phyloP scores from a whole-genome alignment of 2,329 filamentous ascomycete species.

The Cordyceps javanica region DNA sequence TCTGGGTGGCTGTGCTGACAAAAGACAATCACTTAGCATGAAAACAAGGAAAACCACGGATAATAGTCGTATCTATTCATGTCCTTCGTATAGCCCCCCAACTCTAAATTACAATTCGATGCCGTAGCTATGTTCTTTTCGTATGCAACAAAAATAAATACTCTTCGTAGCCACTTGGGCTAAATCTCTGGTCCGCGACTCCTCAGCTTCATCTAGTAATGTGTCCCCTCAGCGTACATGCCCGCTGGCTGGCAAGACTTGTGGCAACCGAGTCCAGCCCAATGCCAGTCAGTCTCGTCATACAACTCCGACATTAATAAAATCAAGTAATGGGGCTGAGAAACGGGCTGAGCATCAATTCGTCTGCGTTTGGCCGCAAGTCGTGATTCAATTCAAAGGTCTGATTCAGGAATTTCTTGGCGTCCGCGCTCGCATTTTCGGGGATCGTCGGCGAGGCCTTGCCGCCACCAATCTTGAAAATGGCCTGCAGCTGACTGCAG shows the following conservation, averaged over 20 bases:
- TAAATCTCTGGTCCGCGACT: neutral
- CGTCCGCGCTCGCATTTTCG: constrained; percentile 77
- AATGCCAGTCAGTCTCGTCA: neutral
- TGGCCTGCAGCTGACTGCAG: constrained; percentile 93
- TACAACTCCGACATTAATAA: neutral
- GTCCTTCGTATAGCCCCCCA: neutral
- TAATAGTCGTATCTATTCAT: constrained; percentile 6
- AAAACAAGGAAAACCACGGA: neutral
- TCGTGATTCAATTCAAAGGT: constrained; percentile 97
- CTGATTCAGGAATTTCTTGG: constrained; percentile 72
- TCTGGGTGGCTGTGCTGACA: neutral
- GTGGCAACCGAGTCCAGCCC: constrained; percentile 6
- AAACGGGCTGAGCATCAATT: constrained; percentile 79
- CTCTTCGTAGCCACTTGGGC: neutral
- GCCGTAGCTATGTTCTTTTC: neutral
- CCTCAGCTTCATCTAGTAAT: neutral
- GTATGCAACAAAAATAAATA: constrained; percentile 8
- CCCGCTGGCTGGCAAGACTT: neutral
- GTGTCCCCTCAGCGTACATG: neutral
- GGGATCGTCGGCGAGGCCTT: constrained; percentile 85
- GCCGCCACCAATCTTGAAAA: constrained; percentile 93
- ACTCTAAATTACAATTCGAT: constrained; percentile 8
- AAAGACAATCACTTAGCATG: neutral
- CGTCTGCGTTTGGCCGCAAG: constrained; percentile 83
- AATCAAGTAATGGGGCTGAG: constrained; percentile 61